phyloP scores from a whole-genome alignment of 164 flowering plant genomes.

The Berberis thunbergii region DNA sequence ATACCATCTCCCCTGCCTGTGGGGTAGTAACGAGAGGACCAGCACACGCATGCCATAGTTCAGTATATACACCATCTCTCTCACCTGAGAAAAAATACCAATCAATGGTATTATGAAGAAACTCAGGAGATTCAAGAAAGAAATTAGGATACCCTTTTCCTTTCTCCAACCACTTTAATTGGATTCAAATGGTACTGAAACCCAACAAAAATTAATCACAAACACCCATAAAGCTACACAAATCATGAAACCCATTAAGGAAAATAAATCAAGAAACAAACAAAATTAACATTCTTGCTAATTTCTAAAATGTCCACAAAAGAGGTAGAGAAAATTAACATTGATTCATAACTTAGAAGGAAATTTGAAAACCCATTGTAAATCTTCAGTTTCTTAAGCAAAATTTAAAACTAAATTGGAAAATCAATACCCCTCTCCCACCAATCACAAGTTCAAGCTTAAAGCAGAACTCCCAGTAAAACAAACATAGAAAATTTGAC shows the following conservation, averaged over 20 bases:
- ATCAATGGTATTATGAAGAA: neutral
- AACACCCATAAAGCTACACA: too few species aligned
- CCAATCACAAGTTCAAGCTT: too few species aligned
- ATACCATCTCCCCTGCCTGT: conserved; percentile 35
- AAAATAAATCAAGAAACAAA: too few species aligned
- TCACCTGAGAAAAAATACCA: conserved; percentile 12
- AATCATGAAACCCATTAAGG: too few species aligned
- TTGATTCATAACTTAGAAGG: too few species aligned
- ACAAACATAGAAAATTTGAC: too few species aligned
- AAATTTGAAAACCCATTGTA: neutral
- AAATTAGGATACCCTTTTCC: neutral
- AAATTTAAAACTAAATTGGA: neutral
- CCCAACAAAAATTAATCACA: too few species aligned
- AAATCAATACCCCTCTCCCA: neutral
- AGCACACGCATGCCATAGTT: conserved; percentile 57
- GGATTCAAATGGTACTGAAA: too few species aligned
- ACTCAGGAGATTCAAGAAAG: neutral
- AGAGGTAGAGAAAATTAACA: too few species aligned
- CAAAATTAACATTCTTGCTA: too few species aligned
- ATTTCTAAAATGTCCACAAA: too few species aligned
- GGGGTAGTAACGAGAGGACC: conserved; percentile 45
- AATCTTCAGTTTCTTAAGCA: neutral
- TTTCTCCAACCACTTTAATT: neutral
- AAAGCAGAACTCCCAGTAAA: too few species aligned
- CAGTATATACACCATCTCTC: conserved; percentile 20